Conservation (phyloP, 352 stramenopile species). For the Pythium rhizo-oryzae region DNA sequence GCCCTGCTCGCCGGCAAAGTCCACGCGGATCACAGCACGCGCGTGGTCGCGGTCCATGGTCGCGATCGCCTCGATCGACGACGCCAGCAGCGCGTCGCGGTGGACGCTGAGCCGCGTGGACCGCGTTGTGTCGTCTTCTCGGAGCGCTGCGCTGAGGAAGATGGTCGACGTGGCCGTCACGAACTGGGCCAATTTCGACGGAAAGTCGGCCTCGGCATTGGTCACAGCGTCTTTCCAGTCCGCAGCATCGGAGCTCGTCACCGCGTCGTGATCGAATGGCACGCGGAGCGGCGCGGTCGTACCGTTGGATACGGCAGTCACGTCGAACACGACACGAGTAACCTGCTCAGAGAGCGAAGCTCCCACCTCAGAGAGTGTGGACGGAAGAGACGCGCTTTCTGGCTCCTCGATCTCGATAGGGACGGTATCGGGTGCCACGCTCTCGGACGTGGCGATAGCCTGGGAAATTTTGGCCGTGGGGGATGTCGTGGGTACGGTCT, state of each 20-base stretch:
- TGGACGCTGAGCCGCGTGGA: constrained; percentile 9
- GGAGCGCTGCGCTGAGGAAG: constrained; percentile 18
- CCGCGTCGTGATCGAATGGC: background rate
- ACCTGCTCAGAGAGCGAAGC: background rate
- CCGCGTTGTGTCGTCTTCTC: constrained; percentile 7
- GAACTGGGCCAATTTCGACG: constrained; percentile 25
- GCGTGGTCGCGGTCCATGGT: constrained; percentile 5
- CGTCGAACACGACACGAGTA: background rate
- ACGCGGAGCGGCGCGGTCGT: background rate
- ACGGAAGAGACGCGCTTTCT: background rate
- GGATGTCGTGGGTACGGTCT: background rate
- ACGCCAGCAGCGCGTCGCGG: constrained; percentile 7
- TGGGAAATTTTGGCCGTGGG: too few relatives aligned
- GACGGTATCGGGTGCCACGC: background rate
- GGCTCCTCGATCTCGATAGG: background rate
- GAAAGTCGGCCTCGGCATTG: constrained; percentile 18
- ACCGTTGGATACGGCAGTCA: background rate
- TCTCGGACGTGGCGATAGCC: too few relatives aligned
- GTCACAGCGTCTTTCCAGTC: constrained; percentile 13
- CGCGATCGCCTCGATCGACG: constrained; percentile 17
- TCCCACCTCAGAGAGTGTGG: background rate
- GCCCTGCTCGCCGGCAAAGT: background rate
- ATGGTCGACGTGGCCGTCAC: constrained; percentile 13
- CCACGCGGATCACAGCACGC: constrained; percentile 14
- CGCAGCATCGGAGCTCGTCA: background rate